These are phyloP conservation scores for Penicilliopsis zonata DNA, from an alignment of 495 filamentous ascomycete genomes.

Conservation along the genomic window DNA sequence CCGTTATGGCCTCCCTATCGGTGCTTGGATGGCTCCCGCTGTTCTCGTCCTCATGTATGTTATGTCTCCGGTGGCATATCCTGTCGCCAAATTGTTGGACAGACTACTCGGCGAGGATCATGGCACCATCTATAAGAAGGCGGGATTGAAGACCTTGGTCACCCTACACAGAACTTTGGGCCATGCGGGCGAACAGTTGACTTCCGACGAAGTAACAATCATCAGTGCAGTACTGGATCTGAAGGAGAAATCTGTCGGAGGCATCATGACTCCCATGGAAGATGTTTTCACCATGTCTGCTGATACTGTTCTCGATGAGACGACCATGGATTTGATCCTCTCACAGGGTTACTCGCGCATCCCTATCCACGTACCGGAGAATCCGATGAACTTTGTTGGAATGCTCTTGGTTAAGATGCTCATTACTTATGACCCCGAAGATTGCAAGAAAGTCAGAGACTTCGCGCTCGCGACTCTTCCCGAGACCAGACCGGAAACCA, in stretches of 20 bases:
- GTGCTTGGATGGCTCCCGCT: slow-evolving; percentile 83
- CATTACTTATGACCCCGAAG: slow-evolving; percentile 96
- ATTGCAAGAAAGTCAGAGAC: slow-evolving; percentile 69
- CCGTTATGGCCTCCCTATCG: slow-evolving; percentile 92
- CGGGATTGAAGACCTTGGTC: slow-evolving; percentile 80
- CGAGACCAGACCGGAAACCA: slow-evolving; percentile 88
- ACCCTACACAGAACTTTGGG: slow-evolving; percentile 88
- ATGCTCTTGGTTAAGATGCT: slow-evolving; percentile 98
- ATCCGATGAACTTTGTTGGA: slow-evolving; percentile 77
- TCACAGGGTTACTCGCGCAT: slow-evolving; percentile 92
- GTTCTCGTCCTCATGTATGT: slow-evolving; percentile 87
- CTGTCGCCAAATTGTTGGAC: slow-evolving; percentile 83
- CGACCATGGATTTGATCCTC: slow-evolving; percentile 84
- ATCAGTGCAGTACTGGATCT: slow-evolving; percentile 93
- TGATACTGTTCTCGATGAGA: slow-evolving; percentile 81
- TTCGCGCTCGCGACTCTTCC: slow-evolving; percentile 90
- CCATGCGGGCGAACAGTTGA: slow-evolving; percentile 75
- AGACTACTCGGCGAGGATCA: slow-evolving; percentile 81
- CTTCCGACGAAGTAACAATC: slow-evolving; percentile 96
- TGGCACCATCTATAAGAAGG: slow-evolving; percentile 92
- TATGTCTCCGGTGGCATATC: slow-evolving; percentile 76
- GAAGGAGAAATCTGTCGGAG: slow-evolving; percentile 88
- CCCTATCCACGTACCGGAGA: slow-evolving; percentile 80
- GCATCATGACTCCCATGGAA: slow-evolving; percentile 96
- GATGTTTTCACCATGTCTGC: slow-evolving; percentile 93